These are phyloP conservation scores for Astragalus membranaceus DNA, from an alignment of 306 rosid species.

Conservation along the genomic window DNA sequence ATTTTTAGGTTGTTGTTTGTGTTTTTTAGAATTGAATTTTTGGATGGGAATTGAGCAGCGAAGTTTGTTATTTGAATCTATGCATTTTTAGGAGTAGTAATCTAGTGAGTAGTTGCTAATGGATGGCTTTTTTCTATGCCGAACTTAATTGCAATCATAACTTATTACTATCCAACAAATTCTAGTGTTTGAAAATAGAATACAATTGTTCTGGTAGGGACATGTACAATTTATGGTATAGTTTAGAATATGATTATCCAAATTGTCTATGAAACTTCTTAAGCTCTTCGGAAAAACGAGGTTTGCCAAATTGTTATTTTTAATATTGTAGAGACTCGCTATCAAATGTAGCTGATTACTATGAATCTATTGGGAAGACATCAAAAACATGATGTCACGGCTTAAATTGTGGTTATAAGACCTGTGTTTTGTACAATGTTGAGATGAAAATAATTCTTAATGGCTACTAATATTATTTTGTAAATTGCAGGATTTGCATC, in stretches of 20 bases:
- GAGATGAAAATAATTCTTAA: too few relatives aligned
- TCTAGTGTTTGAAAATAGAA: too few relatives aligned
- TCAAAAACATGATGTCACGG: too few relatives aligned
- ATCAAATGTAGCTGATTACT: too few relatives aligned
- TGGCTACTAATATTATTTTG: constrained; percentile 7
- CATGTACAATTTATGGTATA: constrained; percentile 1
- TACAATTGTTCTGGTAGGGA: neutral
- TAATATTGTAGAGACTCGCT: too few relatives aligned
- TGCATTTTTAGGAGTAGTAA: neutral
- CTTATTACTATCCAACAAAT: neutral
- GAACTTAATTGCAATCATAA: neutral
- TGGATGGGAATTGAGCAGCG: neutral
- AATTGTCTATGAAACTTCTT: neutral
- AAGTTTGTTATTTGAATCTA: neutral
- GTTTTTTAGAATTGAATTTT: neutral
- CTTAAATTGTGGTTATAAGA: too few relatives aligned
- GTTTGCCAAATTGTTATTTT: too few relatives aligned
- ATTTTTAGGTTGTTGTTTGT: neutral
- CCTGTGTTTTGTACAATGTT: neutral
- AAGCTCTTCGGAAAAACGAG: too few relatives aligned
- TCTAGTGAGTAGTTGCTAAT: too few relatives aligned
- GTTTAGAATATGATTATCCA: constrained; percentile 2
- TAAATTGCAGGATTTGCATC: constrained; percentile 40
- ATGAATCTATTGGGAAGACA: too few relatives aligned
- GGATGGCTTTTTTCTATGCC: neutral